Percentiles rank a stretch among this genome's conserved stretches.
These are phyloP conservation scores for Astrocystis sublimbata DNA, from an alignment of 495 filamentous ascomycete genomes.

Conservation along the genomic window DNA sequence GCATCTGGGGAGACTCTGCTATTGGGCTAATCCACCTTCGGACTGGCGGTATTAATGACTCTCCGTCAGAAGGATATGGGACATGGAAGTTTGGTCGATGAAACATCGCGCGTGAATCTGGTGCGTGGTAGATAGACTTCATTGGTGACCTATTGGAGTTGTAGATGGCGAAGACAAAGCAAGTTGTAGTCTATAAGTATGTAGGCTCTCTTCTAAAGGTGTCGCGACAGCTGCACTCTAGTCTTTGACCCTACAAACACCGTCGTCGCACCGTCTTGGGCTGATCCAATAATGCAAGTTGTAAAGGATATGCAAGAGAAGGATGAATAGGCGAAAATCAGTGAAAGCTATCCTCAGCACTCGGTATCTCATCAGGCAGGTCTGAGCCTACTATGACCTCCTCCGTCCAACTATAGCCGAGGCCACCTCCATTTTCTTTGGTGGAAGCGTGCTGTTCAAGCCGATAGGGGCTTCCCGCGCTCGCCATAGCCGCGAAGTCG, in stretches of 20 bases:
- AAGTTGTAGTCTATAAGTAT: neutral
- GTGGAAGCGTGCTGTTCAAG: slow-evolving; percentile 48
- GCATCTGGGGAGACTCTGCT: slow-evolving; percentile 3
- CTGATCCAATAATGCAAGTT: too few species aligned
- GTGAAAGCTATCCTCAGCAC: slow-evolving; percentile 12
- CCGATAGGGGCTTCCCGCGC: slow-evolving; percentile 29
- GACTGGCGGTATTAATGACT: neutral
- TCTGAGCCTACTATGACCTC: slow-evolving; percentile 28
- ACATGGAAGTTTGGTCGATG: too few species aligned
- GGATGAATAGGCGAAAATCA: neutral
- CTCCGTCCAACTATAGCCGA: slow-evolving; percentile 32
- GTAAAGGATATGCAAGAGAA: neutral
- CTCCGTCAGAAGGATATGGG: too few species aligned
- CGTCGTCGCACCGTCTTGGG: too few species aligned
- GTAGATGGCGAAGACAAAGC: neutral
- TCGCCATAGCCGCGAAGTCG: slow-evolving; percentile 47
- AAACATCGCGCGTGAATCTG: too few species aligned
- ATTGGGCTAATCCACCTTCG: slow-evolving; percentile 7
- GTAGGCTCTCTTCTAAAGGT: neutral
- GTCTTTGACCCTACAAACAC: neutral
- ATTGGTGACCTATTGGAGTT: neutral
- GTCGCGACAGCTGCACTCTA: neutral
- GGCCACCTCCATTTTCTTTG: slow-evolving; percentile 33
- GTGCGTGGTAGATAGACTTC: neutral
- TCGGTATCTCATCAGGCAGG: slow-evolving; percentile 29